phyloP scores from a whole-genome alignment of 164 flowering plant species.

The Vitis cinerea region DNA sequence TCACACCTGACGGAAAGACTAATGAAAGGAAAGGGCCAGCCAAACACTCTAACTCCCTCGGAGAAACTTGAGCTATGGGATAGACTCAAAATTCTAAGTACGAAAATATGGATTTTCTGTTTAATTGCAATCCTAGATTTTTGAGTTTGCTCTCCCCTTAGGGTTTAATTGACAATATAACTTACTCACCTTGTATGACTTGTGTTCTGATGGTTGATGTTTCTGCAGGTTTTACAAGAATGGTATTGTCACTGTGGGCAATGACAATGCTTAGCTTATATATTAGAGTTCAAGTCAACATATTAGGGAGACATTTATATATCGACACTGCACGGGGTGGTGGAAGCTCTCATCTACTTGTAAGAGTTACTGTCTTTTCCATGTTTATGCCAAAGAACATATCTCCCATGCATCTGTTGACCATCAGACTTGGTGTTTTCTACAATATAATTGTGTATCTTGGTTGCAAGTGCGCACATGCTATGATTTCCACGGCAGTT shows the following conservation, averaged over 20 bases:
- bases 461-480: no score
- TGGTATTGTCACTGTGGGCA: conserved; percentile 76
- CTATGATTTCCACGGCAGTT: no score
- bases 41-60: conserved; percentile 44
- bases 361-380: conserved; percentile 30
- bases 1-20: conserved; percentile 56
- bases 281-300: conserved; percentile 85
- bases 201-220: conserved; percentile 6
- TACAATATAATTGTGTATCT: neutral
- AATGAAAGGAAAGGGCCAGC: conserved; percentile 66
- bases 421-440: neutral
- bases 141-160: neutral
- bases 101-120: conserved; percentile 9
- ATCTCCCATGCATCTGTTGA: neutral
- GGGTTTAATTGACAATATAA: neutral
- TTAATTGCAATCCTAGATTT: neutral
- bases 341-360: conserved; percentile 52
- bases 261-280: conserved; percentile 72
- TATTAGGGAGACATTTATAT: conserved; percentile 89
- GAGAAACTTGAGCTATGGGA: conserved; percentile 94
- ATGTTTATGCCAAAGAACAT: neutral
- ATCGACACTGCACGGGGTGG: conserved; percentile 77
- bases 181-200: neutral
- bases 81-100: conserved; percentile 77
- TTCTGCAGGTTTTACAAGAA: conserved; percentile 75